Evolutionary conservation across 2,329 filamentous ascomycete genomes (phyloP), one percentile per base, ranked within the genome.

Genomic region (Colletotrichum caudatum): DNA sequence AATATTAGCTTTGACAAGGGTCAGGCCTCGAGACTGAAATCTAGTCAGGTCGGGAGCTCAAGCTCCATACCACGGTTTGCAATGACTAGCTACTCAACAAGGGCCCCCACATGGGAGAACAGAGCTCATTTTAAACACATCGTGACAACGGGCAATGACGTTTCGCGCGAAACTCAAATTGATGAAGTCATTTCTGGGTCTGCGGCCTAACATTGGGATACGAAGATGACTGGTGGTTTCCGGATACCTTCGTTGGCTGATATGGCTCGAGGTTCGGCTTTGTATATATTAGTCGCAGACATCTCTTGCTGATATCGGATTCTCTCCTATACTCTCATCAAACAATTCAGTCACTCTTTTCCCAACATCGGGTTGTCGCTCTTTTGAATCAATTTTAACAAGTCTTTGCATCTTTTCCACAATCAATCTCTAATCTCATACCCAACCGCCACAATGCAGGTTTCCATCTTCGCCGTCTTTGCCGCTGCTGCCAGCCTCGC

Each of bases 401-500:
- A 41, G 48, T 53, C 35, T 23, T 53, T 63, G 3, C 14, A 63
- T 11, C 46, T 48, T 20, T 63, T 63, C 18, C 3, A n/a, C 16
- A 44, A 53, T 41, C 8, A 37, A 53, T 1, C 23, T n/a, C 26
- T 53, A 63, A 63, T 54, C 26, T 23, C 18, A 3, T 33, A 33
- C 48, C 23, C 12, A 41, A 33, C 18, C 59, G 18, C 29, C n/a
- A 68, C 41, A 44, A 66, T 64, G 60, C 57, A 39, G 48, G 54
- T 56, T 37, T 64, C 44, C 16, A 69, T 69, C 60, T 41, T 68
- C 60, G 37, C 60, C 18, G 60, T 68, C 16, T 23, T 68, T 29
- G 59, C 60, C 8, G 29, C 66, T 29, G 66, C 66, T 6, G 66
- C 59, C n/a, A 46, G 60, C 60, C 26, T 56, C 14, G 66, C 23